These are phyloP conservation scores for Hanseniaspora mollemarum DNA, from an alignment of 805 yeast genomes.

Conservation along the genomic window DNA sequence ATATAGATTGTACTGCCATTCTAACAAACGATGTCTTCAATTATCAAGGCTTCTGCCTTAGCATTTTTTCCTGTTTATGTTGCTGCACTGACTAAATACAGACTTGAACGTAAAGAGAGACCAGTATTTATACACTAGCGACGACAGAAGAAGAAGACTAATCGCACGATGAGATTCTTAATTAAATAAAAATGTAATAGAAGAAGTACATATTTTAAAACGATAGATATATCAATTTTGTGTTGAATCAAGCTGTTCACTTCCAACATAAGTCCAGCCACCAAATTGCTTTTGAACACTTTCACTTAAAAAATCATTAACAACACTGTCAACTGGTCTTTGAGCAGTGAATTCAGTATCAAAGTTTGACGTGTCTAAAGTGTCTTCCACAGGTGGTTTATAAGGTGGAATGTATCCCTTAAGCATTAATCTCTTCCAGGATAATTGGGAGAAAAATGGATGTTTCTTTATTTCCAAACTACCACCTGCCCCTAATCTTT, in stretches of 20 bases:
- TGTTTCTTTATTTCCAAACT: conserved; percentile 76
- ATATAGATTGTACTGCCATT: too few species aligned
- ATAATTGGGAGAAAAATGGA: conserved; percentile 76
- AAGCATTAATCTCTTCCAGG: conserved; percentile 71
- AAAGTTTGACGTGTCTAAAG: conserved; percentile 84
- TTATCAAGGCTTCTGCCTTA: too few species aligned
- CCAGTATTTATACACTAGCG: too few species aligned
- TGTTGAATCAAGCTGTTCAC: conserved; percentile 34
- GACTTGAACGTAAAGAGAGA: too few species aligned
- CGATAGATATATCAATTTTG: not conserved
- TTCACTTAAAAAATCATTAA: conserved; percentile 81
- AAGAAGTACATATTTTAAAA: not conserved
- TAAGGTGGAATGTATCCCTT: conserved; percentile 92
- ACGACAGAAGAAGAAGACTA: too few species aligned
- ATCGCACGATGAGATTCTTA: too few species aligned
- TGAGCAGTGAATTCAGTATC: conserved; percentile 87
- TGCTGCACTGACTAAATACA: too few species aligned
- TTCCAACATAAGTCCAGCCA: conserved; percentile 94
- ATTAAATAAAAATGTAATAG: too few species aligned
- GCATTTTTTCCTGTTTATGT: too few species aligned
- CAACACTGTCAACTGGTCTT: conserved; percentile 89
- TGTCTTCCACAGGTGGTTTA: conserved; percentile 78
- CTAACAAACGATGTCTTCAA: too few species aligned
- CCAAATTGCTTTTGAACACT: conserved; percentile 97
- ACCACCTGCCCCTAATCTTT: conserved; percentile 67